phyloP scores from a whole-genome alignment of 768 basidiomycete species.

The Lactifluus echinatus region DNA sequence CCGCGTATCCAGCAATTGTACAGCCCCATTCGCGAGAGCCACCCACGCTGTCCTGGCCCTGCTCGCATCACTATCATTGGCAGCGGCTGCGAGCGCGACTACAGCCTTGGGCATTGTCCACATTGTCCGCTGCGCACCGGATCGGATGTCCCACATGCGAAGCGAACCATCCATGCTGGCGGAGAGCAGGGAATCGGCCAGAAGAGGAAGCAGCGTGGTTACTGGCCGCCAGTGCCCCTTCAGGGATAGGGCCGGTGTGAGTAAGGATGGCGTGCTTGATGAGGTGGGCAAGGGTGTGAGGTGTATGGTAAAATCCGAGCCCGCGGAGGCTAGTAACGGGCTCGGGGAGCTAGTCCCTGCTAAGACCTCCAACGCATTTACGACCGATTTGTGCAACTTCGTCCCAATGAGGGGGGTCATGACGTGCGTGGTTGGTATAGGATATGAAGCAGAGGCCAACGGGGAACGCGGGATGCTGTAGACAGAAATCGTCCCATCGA shows the following conservation, averaged over 20 bases:
- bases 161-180: conserved; percentile 14
- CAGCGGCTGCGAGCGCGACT: background rate
- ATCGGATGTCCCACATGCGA: conserved; percentile 16
- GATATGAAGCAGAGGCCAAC: background rate
- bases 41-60: background rate
- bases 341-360: background rate
- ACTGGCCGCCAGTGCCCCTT: conserved; percentile 15
- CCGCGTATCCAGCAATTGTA: conserved; percentile 12
- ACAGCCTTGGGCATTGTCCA: conserved; percentile 10
- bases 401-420: conserved; percentile 4
- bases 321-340: conserved; percentile 16
- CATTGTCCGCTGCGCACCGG: conserved; percentile 7
- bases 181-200: conserved; percentile 11
- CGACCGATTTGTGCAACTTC: conserved; percentile 15
- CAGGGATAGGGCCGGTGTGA: conserved; percentile 9
- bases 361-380: conserved; percentile 18
- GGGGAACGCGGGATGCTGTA: conserved; percentile 9
- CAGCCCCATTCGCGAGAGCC: conserved; percentile 12
- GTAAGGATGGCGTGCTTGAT: background rate
- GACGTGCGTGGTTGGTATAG: background rate
- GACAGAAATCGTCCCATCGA: conserved; percentile 19
- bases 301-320: conserved; percentile 17
- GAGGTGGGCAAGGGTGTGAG: conserved; percentile 11
- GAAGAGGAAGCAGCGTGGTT: conserved; percentile 10
- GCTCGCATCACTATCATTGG: background rate